Evolutionary conservation across 768 basidiomycete species (phyloP), one percentile per base, ranked within the genome.

Genomic region (Asterophora parasitica): DNA sequence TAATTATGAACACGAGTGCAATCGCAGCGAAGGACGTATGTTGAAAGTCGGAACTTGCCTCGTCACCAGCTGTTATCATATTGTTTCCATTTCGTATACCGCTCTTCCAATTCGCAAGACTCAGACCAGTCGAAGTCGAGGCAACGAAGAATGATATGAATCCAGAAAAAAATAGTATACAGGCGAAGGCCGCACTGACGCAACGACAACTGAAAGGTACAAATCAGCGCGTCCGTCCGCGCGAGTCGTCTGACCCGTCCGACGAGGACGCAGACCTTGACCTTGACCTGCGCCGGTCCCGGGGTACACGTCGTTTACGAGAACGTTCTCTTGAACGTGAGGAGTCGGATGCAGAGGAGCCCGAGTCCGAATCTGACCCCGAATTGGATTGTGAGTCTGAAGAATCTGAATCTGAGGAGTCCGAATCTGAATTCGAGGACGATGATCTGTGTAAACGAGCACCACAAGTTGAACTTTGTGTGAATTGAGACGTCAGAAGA

Each of bases 1-100:
- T 96, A 26, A 88, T 96, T 39, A 87, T 96, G 82, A 92, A 96
- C 68, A 88, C 91, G 8, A 77, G 73, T 61, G 85, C 83, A 0
- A 52, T 52, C 26, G 50, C 44, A 34, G 44, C 30, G 13, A 19
- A 17, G n/a, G 45, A 52, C 19, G 41, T 46, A 44, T 55, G 68
- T 55, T 65, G 57, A 53, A 10, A 50, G 47, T 50, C 28, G 31
- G n/a, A 19, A 36, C 44, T 47, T 46, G 51, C 42, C 31, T 45
- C 27, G 9, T 34, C 40, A 47, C 40, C 36, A 38, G 9, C 32
- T 48, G 47, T 41, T 48, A 48, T 54, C 44, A 54, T 54, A 48
- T 17, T 35, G 32, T 36, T 41, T 27, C 23, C 44, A 32, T 35
- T 37, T 38, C 34, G 28, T 7, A 40, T 15, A 17, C 15, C 30